Conservation (phyloP, 2,329 filamentous ascomycete species). For the Hypoxylon sp. region DNA sequence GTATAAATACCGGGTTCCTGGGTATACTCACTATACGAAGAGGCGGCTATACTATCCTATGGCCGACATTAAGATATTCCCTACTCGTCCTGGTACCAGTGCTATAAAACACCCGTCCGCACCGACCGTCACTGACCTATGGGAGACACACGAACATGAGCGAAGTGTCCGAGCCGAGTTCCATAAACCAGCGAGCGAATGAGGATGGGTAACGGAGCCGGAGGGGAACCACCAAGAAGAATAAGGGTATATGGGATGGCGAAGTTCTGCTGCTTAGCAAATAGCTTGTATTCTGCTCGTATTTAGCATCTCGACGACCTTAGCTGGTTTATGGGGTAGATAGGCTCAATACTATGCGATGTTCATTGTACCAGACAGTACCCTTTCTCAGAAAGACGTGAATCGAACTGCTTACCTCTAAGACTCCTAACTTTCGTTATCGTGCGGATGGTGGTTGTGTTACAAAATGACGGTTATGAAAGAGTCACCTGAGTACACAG, state of each 20-base stretch:
- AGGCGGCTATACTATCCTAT: background rate
- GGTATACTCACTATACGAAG: background rate
- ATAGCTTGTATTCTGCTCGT: background rate
- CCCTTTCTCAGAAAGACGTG: background rate
- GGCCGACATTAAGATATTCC: conserved; percentile 17
- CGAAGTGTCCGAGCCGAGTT: background rate
- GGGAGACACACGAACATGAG: conserved; percentile 26
- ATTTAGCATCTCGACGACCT: background rate
- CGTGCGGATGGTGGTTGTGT: background rate
- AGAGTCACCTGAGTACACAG: background rate
- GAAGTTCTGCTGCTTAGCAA: background rate
- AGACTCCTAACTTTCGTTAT: background rate
- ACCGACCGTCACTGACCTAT: conserved; percentile 21
- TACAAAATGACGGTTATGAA: background rate
- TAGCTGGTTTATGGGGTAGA: background rate
- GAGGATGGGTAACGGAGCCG: no score
- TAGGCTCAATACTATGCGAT: background rate
- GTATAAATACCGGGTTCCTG: background rate
- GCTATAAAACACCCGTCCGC: conserved; percentile 23
- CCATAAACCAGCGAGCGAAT: no score
- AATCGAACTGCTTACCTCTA: background rate
- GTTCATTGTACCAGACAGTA: background rate
- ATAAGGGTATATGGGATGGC: background rate
- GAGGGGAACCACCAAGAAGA: background rate
- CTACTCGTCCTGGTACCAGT: conserved; percentile 29